A percentile compares a stretch with the other conserved stretches of the same genome.
phyloP scores from a whole-genome alignment of 2,329 filamentous ascomycete genomes.

The Aspergillus caelatus region DNA sequence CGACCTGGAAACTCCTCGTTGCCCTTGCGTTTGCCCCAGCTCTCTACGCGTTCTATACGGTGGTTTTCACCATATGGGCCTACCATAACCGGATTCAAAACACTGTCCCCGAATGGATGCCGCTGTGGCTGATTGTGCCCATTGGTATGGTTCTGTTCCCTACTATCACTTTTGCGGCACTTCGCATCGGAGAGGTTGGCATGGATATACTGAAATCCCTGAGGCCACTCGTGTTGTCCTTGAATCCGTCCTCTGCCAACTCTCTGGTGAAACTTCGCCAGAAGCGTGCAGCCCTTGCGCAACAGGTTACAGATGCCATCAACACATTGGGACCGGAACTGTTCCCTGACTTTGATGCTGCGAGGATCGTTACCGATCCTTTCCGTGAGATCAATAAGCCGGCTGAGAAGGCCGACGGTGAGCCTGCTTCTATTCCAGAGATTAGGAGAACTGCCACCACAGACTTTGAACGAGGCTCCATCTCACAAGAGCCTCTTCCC shows the following conservation, averaged over 20 bases:
- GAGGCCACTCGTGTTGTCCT: slow-evolving; percentile 79
- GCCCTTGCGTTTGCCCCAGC: slow-evolving; percentile 79
- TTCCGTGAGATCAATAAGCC: slow-evolving; percentile 39
- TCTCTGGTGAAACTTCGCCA: slow-evolving; percentile 77
- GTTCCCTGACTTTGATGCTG: slow-evolving; percentile 91
- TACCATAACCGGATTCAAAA: slow-evolving; percentile 82
- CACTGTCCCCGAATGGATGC: slow-evolving; percentile 76
- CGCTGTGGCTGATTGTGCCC: slow-evolving; percentile 75
- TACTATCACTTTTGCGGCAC: slow-evolving; percentile 84
- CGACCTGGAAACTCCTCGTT: slow-evolving; percentile 92
- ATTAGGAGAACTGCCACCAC: slow-evolving; percentile 28
- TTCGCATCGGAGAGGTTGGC: slow-evolving; percentile 94
- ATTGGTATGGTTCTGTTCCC: slow-evolving; percentile 81
- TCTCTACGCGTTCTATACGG: slow-evolving; percentile 79
- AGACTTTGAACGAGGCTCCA: slow-evolving; percentile 27
- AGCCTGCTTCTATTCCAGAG: slow-evolving; percentile 20
- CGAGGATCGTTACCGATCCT: slow-evolving; percentile 65
- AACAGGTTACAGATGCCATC: slow-evolving; percentile 86
- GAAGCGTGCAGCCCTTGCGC: slow-evolving; percentile 72
- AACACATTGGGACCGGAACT: slow-evolving; percentile 94
- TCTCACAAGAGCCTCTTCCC: slow-evolving; percentile 60
- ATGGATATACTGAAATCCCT: slow-evolving; percentile 99
- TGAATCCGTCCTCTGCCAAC: slow-evolving; percentile 82
- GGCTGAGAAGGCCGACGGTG: slow-evolving; percentile 20
- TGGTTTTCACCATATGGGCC: slow-evolving; percentile 73